phyloP scores from a whole-genome alignment of 1,284 basidiomycete species.

The Ganoderma boninense region DNA sequence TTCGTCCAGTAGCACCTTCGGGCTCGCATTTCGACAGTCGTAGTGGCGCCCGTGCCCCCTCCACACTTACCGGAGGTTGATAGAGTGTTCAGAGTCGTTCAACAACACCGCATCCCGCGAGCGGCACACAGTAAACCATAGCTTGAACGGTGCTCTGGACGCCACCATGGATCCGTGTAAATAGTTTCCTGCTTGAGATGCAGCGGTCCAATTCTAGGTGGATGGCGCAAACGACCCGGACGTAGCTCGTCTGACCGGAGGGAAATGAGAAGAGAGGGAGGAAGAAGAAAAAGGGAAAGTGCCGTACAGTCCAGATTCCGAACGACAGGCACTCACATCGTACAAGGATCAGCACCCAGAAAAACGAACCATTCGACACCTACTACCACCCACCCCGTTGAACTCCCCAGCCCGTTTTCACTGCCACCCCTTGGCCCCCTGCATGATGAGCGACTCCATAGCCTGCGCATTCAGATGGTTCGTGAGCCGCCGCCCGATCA shows the following conservation, averaged over 20 bases:
- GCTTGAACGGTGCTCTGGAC: neutral
- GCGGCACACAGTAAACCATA: no score
- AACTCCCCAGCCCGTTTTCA: neutral
- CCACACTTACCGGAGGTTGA: no score
- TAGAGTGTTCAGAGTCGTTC: no score
- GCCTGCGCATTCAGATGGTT: conserved; percentile 26
- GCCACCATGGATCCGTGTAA: neutral
- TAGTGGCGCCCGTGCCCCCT: no score
- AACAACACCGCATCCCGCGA: no score
- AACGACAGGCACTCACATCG: no score
- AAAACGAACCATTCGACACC: neutral
- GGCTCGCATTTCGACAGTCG: no score
- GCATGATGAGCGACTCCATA: conserved; percentile 22
- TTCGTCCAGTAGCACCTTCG: neutral
- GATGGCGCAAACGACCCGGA: no score
- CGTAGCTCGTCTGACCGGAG: neutral
- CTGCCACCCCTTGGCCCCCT: conserved; percentile 10
- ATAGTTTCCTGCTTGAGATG: no score
- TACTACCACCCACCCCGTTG: no score
- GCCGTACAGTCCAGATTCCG: neutral
- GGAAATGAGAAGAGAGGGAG: no score
- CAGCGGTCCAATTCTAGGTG: neutral
- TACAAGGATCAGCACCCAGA: neutral
- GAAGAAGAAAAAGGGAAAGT: neutral
- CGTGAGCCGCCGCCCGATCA: conserved; percentile 20